A percentile compares a stretch with the other conserved stretches of the same genome.
Conservation (phyloP, 225 moss, liverwort and hornwort genomes). For the Sphagnum contortum region DNA sequence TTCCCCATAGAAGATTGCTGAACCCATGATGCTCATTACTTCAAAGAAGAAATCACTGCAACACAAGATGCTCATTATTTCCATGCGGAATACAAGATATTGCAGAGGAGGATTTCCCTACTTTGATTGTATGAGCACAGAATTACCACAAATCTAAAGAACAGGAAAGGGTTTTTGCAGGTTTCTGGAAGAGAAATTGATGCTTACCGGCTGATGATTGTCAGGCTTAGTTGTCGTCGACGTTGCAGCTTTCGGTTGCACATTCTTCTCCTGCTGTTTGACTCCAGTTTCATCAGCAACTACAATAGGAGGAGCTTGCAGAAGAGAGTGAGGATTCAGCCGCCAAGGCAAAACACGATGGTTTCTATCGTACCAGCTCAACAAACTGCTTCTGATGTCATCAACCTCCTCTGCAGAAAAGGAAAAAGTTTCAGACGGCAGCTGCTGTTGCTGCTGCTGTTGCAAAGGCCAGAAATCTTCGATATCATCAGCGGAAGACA, state of each 20-base stretch:
- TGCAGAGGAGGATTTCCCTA: background rate
- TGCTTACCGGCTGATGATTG: no score
- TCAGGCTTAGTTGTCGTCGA: no score
- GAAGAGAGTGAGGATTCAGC: conserved; percentile 42
- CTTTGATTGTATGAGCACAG: background rate
- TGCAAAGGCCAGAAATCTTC: conserved; percentile 28
- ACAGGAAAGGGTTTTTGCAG: background rate
- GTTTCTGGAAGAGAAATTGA: no score
- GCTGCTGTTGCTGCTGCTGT: background rate
- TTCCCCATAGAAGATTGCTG: no score
- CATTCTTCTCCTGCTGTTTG: no score
- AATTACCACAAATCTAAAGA: background rate
- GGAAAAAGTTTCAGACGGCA: background rate
- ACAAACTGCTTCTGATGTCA: conserved; percentile 47
- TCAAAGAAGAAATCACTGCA: conserved; percentile 4
- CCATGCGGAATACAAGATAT: background rate
- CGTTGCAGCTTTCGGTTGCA: no score
- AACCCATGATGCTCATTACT: background rate
- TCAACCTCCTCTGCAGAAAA: conserved; percentile 38
- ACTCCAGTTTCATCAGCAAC: no score
- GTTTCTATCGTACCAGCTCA: conserved; percentile 78
- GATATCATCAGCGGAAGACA: conserved; percentile 12
- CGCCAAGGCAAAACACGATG: conserved; percentile 90
- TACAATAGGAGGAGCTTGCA: background rate
- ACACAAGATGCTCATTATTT: background rate